phyloP scores from a whole-genome alignment of 1,139 yeast species.

The Scheffersomyces stambukii region DNA sequence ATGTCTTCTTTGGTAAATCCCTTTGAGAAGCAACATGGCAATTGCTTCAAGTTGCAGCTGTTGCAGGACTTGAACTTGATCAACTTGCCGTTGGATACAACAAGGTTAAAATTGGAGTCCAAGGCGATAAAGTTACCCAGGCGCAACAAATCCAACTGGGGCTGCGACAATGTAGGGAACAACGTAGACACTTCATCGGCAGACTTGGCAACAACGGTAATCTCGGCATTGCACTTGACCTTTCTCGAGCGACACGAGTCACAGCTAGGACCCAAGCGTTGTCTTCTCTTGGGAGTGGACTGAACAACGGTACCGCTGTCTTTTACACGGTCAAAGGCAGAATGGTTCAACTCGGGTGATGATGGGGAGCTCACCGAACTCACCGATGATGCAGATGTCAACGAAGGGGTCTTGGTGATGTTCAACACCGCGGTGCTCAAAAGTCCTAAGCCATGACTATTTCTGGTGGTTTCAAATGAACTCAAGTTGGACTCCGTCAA shows the following conservation, averaged over 20 bases:
- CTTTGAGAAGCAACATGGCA: slow-evolving; percentile 49
- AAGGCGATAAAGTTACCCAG: too few relatives aligned
- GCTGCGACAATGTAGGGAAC: slow-evolving; percentile 10
- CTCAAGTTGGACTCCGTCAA: slow-evolving; percentile 11
- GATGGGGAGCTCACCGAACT: slow-evolving; percentile 11
- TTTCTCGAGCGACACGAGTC: slow-evolving; percentile 69
- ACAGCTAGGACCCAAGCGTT: slow-evolving; percentile 73
- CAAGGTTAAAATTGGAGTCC: slow-evolving; percentile 7
- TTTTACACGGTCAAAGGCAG: slow-evolving; percentile 1
- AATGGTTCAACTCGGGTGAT: slow-evolving; percentile 9
- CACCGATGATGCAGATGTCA: slow-evolving; percentile 10
- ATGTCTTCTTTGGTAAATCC: slow-evolving; percentile 62
- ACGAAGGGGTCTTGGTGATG: slow-evolving; percentile 12
- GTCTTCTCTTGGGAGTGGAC: slow-evolving; percentile 37
- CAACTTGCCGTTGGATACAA: slow-evolving; percentile 30
- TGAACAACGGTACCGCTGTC: slow-evolving; percentile 1
- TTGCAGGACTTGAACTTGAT: slow-evolving; percentile 49
- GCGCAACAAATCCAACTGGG: slow-evolving; percentile 5
- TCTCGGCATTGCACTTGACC: slow-evolving; percentile 72
- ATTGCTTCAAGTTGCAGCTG: slow-evolving; percentile 42
- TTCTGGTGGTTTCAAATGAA: slow-evolving; percentile 9
- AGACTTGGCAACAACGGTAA: slow-evolving; percentile 22
- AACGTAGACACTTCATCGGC: slow-evolving; percentile 5
- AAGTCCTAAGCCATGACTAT: slow-evolving; percentile 12
- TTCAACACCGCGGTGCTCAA: slow-evolving; percentile 11